Evolutionary conservation across 768 basidiomycete species (phyloP), one percentile per base, ranked within the genome.

Genomic region (Mycena floridula): DNA sequence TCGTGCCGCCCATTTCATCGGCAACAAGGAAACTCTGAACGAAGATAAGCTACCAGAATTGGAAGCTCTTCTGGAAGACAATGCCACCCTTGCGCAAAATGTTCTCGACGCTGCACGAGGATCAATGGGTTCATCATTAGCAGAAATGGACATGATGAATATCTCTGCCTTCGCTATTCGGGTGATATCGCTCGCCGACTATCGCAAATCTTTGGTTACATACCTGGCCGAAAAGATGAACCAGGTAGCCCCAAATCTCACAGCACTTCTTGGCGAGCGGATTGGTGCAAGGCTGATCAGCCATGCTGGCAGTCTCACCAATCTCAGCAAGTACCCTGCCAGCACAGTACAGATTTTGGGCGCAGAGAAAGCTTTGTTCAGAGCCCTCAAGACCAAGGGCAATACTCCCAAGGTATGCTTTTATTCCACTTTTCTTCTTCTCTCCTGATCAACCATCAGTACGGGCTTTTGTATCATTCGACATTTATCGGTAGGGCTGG

Each of bases 191-290:
- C 79, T 98, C 39, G 81, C 89, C 27, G 92, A 94, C 50, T 98
- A 97, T 73, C 83, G 95, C 59, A 91, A 91, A 70, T 87, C 82
- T 18, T 75, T 98, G 46, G 73, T 92, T 40, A 72, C 79, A 25
- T 97, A 97, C 61, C 70, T 97, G 15, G 65, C 87, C 25, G 95
- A 97, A 69, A 98, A 98, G 72, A 98, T 97, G 95, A 92, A 95
- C 68, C 77, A 83, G 23, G 94, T 98, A 44, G 95, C 95, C 9
- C 95, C 95, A 1, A 95, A 85, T 59, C 65, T 96, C 59, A 91
- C 91, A 0, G 89, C 90, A 13, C 72, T 95, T 45, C 78, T 95
- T 3, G 92, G 92, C 25, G 92, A 96, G 66, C 81, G 92, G 39
- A 90, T 96, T 50, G 89, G 90, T 37, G 93, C 93, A 9, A 74